Conservation (phyloP, 371 early-diverging fungal species). For the Blastocladiella emersonii region DNA sequence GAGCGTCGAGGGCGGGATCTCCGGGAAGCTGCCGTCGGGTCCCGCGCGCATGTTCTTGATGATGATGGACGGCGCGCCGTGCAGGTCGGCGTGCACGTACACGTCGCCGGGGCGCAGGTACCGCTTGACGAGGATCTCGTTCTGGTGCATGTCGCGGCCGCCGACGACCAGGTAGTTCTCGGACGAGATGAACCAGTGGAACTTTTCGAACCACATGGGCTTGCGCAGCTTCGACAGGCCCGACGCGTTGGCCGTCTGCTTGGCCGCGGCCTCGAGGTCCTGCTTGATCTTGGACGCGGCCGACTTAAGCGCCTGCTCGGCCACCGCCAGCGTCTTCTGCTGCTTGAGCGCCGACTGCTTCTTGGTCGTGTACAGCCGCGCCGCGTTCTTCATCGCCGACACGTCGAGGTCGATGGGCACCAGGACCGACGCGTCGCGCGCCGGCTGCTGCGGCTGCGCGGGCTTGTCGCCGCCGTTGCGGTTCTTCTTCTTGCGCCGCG, state of each 20-base stretch:
- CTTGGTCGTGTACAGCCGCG: conserved; percentile 73
- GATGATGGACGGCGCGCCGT: conserved; percentile 88
- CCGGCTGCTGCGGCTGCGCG: conserved; percentile 9
- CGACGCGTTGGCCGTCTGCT: conserved; percentile 39
- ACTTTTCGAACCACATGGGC: conserved; percentile 99
- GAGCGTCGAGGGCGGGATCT: conserved; percentile 75
- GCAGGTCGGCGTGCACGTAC: conserved; percentile 93
- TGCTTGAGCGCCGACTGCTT: conserved; percentile 70
- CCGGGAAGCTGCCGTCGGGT: conserved; percentile 27
- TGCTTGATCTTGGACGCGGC: conserved; percentile 77
- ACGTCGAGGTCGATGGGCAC: conserved; percentile 71
- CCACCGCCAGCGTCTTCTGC: conserved; percentile 73
- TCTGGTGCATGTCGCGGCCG: conserved; percentile 94
- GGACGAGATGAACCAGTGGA: conserved; percentile 91
- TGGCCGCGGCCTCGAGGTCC: conserved; percentile 48
- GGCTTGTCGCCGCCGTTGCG: neutral
- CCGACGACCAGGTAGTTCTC: conserved; percentile 92
- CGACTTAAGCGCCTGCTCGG: conserved; percentile 61
- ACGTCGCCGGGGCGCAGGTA: conserved; percentile 69
- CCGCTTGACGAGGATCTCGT: conserved; percentile 90
- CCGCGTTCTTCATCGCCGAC: conserved; percentile 84
- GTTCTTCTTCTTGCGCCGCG: conserved; percentile 2
- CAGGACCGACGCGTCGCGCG: conserved; percentile 10
- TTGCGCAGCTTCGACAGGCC: conserved; percentile 71
- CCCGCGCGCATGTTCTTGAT: conserved; percentile 59